These are phyloP conservation scores for Grosmannia clavigera DNA, from an alignment of 2,329 filamentous ascomycete genomes.

Conservation along the genomic window DNA sequence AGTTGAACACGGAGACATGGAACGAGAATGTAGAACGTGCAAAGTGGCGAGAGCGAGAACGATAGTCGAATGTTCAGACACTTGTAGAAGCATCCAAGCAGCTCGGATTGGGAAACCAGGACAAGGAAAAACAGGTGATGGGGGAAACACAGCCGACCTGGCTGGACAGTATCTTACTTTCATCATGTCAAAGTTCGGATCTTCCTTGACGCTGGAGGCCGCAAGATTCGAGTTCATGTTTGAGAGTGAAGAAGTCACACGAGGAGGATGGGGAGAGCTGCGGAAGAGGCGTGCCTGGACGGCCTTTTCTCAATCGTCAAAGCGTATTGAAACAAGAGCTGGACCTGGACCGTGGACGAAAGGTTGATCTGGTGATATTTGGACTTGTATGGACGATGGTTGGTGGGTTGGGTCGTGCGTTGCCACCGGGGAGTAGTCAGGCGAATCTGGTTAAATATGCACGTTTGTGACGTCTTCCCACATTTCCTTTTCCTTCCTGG, in stretches of 20 bases:
- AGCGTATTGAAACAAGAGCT: too few species aligned
- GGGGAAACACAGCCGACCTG: neutral
- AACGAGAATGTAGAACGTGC: neutral
- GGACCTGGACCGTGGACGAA: too few species aligned
- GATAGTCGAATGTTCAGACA: neutral
- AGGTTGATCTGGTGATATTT: neutral
- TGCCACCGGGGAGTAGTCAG: neutral
- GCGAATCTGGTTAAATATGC: neutral
- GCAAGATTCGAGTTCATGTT: constrained; percentile 1
- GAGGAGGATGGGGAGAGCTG: neutral
- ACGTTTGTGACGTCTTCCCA: neutral
- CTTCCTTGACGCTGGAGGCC: neutral
- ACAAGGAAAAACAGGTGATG: neutral
- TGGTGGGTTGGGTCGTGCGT: neutral
- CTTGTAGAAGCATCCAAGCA: neutral
- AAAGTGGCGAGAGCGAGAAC: neutral
- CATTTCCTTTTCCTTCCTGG: neutral
- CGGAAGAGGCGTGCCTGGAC: neutral
- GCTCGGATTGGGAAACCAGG: neutral
- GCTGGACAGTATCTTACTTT: constrained; percentile 1
- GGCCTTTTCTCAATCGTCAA: neutral
- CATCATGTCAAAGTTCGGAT: neutral
- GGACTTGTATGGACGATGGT: neutral
- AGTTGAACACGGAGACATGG: neutral
- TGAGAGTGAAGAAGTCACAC: neutral